Evolutionary conservation across 257 asterid species (phyloP).

Genomic region (Nicotiana attenuata): DNA sequence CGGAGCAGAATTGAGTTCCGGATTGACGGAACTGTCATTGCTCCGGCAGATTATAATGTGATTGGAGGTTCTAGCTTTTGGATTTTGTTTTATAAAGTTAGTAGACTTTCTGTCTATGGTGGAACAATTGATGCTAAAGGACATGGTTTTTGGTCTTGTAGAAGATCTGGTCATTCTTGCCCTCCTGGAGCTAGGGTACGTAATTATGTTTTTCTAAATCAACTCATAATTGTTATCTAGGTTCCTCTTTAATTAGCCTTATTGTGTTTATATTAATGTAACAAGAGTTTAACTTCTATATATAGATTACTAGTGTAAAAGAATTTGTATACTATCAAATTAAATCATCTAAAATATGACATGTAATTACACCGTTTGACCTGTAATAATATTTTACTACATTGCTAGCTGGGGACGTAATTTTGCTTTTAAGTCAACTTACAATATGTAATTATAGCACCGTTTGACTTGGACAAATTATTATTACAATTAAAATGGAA

Average conservation of each 20-base stretch:
- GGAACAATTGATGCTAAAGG: constrained; percentile 75
- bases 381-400: not conserved
- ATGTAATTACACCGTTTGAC: too few species aligned
- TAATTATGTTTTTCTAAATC: not conserved
- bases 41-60: constrained; percentile 42
- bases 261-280: too few species aligned
- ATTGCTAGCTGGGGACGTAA: not conserved
- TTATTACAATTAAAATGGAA: too few species aligned
- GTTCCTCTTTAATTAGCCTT: not conserved
- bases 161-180: constrained; percentile 31
- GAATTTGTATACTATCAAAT: not conserved
- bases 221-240: not conserved
- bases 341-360: too few species aligned
- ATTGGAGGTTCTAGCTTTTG: constrained; percentile 50
- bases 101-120: constrained; percentile 42
- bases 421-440: too few species aligned
- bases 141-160: constrained; percentile 49
- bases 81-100: constrained; percentile 61
- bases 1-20: constrained; percentile 39
- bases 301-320: not conserved
- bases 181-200: constrained; percentile 67
- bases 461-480: too few species aligned
- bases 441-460: too few species aligned
- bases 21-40: constrained; percentile 50
- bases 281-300: too few species aligned